These are phyloP conservation scores for Verbena officinalis DNA, from an alignment of 257 asterid genomes.

Conservation along the genomic window DNA sequence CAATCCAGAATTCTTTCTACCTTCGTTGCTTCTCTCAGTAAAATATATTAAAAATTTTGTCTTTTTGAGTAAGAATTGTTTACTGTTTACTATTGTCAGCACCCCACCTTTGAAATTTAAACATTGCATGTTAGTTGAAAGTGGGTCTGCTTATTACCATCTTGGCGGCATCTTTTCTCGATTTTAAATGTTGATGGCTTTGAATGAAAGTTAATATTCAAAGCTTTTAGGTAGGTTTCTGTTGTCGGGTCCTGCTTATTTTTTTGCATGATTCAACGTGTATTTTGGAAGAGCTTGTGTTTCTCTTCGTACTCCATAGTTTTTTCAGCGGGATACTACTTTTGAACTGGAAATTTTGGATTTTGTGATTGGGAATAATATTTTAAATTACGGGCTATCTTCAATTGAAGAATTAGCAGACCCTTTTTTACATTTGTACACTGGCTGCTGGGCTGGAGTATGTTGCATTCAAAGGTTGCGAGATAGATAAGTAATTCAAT, in stretches of 20 bases:
- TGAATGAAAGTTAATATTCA: constrained; percentile 39
- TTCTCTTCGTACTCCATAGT: constrained; percentile 19
- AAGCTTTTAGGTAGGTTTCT: constrained; percentile 52
- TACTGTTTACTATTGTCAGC: constrained; percentile 30
- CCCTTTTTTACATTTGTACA: constrained; percentile 34
- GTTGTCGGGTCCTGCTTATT: constrained; percentile 43
- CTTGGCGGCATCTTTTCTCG: constrained; percentile 45
- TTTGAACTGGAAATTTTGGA: constrained; percentile 47
- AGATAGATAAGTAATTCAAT: constrained; percentile 31
- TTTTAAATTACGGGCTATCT: constrained; percentile 25
- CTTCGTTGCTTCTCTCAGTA: constrained; percentile 20
- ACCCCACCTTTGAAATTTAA: constrained; percentile 43
- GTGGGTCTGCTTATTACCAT: constrained; percentile 44
- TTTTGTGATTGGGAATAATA: constrained; percentile 42
- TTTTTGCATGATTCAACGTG: constrained; percentile 33
- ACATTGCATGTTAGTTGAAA: constrained; percentile 43
- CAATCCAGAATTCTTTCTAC: neutral
- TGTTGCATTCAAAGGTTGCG: constrained; percentile 34
- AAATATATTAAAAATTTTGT: constrained; percentile 11
- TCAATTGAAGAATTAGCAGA: constrained; percentile 23
- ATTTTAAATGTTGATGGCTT: constrained; percentile 50
- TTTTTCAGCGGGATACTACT: constrained; percentile 36
- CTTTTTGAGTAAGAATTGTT: neutral
- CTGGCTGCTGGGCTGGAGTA: constrained; percentile 40
- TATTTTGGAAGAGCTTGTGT: constrained; percentile 21